Base-by-base conservation (phyloP, 441 rosid genomes). In the Gossypium gossypioides region DNA sequence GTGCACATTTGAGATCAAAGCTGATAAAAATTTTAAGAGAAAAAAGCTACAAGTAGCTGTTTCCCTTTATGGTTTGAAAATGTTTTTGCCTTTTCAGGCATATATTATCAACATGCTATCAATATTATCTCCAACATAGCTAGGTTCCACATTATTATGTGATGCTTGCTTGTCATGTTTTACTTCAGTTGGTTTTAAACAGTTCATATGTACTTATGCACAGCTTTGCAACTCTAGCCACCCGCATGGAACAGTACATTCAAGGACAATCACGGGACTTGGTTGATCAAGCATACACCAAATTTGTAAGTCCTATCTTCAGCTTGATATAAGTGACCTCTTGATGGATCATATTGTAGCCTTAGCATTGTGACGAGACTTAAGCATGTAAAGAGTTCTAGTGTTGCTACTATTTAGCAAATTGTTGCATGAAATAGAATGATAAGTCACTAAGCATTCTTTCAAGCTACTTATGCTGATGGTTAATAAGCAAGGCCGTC, bases 231-330 rank as follows among this genome's bases (percentile, higher is more conserved):
- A 89, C 95, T 73, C 96, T 93, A 69, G 99, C 99, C 60, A 91
- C 98, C 71, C 98, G 98, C 37, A 95, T 95, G 98, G 99, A 95
- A 83, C 99, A 92, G 81, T 96, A 92, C 86, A 92, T 96, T 77
- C 98, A 89, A 75, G 99, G 98, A 34, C 97, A 96, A 81, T 96
- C 99, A 42, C 89, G 98, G 86, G 98, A 92, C 83, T 82, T 96
- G 82, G 98, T 92, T 84, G 99, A 96, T 86, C 98, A 96, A 78
- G 98, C 98, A 40, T 92, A 96, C 78, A 87, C 88, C 50, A 95
- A 95, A 88, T 89, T 96, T 72, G 99, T 96, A 76, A 87, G 98
- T 86, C 42, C 54, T 61, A 51, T 71, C 74, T 40, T 42, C 42
- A 21, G 40, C 13, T 44, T 12, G 37, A 72, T 19, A n/a, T 67